Evolutionary conservation across 305 asterid genomes (phyloP).

Genomic region (Salvia sclarea): DNA sequence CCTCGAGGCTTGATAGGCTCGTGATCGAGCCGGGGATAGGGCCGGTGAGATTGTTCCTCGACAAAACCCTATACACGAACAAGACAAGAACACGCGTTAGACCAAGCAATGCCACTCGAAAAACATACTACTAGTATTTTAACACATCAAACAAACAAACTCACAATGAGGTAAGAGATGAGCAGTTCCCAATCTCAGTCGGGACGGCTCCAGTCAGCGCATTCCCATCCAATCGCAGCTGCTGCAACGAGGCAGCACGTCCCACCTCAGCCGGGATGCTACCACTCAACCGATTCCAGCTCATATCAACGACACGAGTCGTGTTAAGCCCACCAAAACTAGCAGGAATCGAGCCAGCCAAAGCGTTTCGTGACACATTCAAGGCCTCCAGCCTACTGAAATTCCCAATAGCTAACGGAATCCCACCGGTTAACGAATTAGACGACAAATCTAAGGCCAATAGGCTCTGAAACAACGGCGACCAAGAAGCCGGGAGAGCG

Average conservation of each 20-base stretch:
- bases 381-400: constrained; percentile 57
- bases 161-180: constrained; percentile 59
- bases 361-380: constrained; percentile 59
- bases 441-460: constrained; percentile 65
- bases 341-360: constrained; percentile 57
- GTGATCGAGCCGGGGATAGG: constrained; percentile 53
- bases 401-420: constrained; percentile 59
- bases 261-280: constrained; percentile 62
- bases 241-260: constrained; percentile 50
- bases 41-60: constrained; percentile 68
- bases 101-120: not conserved
- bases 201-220: constrained; percentile 55
- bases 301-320: constrained; percentile 54
- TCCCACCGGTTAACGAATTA: constrained; percentile 64
- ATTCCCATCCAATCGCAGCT: constrained; percentile 59
- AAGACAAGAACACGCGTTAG: not conserved
- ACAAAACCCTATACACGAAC: constrained; percentile 51
- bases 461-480: constrained; percentile 49
- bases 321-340: constrained; percentile 53
- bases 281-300: constrained; percentile 65
- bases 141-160: no score
- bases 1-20: constrained; percentile 56
- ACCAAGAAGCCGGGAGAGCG: constrained; percentile 29
- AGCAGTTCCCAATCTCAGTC: constrained; percentile 50
- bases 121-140: not conserved